Evolutionary conservation across 2,329 filamentous ascomycete species (phyloP).

Genomic region (Geosmithia flava): DNA sequence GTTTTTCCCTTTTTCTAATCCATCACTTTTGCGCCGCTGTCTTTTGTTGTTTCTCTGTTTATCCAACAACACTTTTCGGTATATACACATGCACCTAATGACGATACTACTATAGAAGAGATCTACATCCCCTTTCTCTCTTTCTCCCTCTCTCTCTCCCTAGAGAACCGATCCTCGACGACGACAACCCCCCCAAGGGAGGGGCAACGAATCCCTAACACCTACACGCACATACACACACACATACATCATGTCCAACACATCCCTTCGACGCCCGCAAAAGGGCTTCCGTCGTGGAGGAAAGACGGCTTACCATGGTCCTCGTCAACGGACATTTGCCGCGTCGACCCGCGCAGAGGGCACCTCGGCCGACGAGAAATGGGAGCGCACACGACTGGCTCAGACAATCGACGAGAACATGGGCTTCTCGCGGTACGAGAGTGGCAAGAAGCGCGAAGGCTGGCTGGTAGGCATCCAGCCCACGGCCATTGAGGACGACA

Average conservation of each 20-base stretch:
- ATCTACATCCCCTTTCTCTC: neutral
- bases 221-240: no score
- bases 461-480: slow-evolving; percentile 96
- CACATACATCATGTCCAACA: slow-evolving; percentile 42
- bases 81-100: neutral
- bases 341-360: slow-evolving; percentile 68
- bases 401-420: slow-evolving; percentile 89
- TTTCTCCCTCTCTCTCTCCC: neutral
- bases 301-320: slow-evolving; percentile 58
- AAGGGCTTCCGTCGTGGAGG: slow-evolving; percentile 58
- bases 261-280: slow-evolving; percentile 44
- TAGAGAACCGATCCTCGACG: neutral
- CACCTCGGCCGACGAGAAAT: slow-evolving; percentile 85
- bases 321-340: slow-evolving; percentile 64
- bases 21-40: neutral
- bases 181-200: neutral
- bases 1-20: neutral
- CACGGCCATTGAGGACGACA: slow-evolving; percentile 76
- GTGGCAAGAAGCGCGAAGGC: slow-evolving; percentile 67
- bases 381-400: slow-evolving; percentile 72
- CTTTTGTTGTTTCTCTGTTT: neutral
- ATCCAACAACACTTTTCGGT: neutral
- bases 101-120: neutral
- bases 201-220: neutral
- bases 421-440: slow-evolving; percentile 87